Evolutionary conservation across 1,284 basidiomycete species (phyloP).

Genomic region (Ceratobasidium sp.): DNA sequence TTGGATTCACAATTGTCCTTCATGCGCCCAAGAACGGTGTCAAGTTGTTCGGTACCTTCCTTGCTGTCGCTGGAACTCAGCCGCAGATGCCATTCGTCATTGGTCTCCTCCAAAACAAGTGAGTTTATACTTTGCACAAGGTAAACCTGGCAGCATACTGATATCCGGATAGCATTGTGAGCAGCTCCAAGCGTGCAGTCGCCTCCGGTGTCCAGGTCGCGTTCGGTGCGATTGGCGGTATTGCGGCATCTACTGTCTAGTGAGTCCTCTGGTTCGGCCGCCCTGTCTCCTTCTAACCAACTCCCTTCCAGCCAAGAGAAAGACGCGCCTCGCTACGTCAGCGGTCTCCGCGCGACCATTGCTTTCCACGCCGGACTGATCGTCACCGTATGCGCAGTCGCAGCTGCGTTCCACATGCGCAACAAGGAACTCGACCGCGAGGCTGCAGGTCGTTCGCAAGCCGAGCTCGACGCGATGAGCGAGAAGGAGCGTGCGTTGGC

Average conservation of each 20-base stretch:
- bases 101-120: conserved; percentile 32
- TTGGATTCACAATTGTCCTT: conserved; percentile 26
- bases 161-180: conserved; percentile 13
- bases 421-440: conserved; percentile 33
- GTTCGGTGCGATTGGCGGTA: conserved; percentile 39
- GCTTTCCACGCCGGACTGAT: conserved; percentile 32
- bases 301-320: conserved; percentile 20
- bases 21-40: conserved; percentile 18
- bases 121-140: neutral
- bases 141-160: neutral
- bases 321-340: conserved; percentile 35
- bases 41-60: conserved; percentile 27
- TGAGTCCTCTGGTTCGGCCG: neutral
- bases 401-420: conserved; percentile 15
- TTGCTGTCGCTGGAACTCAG: conserved; percentile 27
- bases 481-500: conserved; percentile 35
- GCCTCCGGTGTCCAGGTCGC: conserved; percentile 33
- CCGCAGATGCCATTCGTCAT: conserved; percentile 33
- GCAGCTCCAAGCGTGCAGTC: conserved; percentile 38
- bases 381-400: conserved; percentile 18
- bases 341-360: conserved; percentile 36
- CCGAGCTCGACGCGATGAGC: conserved; percentile 22
- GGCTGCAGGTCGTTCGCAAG: neutral
- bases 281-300: neutral
- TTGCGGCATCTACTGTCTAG: conserved; percentile 37